Base-by-base conservation (phyloP, 495 filamentous ascomycete genomes). In the Neurospora sp. region DNA sequence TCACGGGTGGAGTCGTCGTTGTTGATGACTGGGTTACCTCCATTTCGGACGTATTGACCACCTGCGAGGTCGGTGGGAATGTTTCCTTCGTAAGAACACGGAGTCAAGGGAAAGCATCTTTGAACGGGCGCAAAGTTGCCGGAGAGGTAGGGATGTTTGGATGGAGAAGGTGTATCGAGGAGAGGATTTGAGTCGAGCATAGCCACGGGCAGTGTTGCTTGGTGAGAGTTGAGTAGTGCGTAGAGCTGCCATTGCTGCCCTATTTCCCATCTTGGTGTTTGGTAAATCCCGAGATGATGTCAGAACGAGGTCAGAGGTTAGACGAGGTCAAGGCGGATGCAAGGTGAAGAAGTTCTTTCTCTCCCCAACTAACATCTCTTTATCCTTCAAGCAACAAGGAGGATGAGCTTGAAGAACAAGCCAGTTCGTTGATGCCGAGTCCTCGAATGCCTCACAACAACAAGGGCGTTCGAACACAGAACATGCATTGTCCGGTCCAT, bases 21-120 rank as follows among this genome's bases (percentile, higher is more conserved):
- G 70, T 90, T 88, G n/a, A 78, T 81, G n/a, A 91, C 79, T 9
- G 90, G 89, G 76, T 92, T 92, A 48, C 86, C 86, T 70, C 90
- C 89, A 79, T 91, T 91, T n/a, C 90, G 85, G 35, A 92, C 85
- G 74, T 91, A 92, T 77, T 91, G 84, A 1, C 89, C 89, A 1
- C 88, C 89, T 16, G 85, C 82, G 69, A 92, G 83, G 71, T 90
- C 88, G 10, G 79, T 70, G 8, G 89, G 90, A 59, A 91, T 88
- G 7, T 70, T 74, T 11, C 90, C 89, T 5, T 81, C 79, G 70
- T 83, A 84, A 22, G 79, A 71, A 73, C 89, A 91, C n/a, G 83
- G 82, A 18, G 83, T 87, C 11, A 88, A 79, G 40, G 82, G 76
- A 39, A 82, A 78, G 3, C 81, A 85, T 68, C 74, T 82, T 31